Evolutionary conservation across 2,329 filamentous ascomycete genomes (phyloP).

Genomic region (Eurotiales sp.): DNA sequence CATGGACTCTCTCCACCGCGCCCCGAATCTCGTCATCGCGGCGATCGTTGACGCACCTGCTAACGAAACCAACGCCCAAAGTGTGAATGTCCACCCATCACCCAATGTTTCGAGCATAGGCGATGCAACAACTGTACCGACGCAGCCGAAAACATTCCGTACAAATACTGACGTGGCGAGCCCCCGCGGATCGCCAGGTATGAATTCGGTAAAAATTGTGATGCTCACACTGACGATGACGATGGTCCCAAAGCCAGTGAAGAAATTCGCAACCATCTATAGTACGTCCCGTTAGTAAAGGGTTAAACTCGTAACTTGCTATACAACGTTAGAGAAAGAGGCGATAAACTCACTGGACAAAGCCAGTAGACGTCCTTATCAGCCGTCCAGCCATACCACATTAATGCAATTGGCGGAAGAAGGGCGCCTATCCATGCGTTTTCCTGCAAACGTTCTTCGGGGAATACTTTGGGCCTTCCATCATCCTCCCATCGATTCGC

Average conservation of each 20-base stretch:
- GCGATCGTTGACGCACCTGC: neutral
- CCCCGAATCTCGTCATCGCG: neutral
- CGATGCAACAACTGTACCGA: conserved; percentile 4
- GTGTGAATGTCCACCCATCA: conserved; percentile 10
- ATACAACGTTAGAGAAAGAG: neutral
- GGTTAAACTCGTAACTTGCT: too few species aligned
- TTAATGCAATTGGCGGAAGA: neutral
- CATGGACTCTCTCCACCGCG: conserved; percentile 10
- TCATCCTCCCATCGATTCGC: conserved; percentile 5
- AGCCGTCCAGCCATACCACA: conserved; percentile 13
- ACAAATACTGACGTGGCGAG: conserved; percentile 7
- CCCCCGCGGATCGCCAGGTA: conserved; percentile 9
- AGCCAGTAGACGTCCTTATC: conserved; percentile 11
- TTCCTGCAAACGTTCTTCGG: conserved; percentile 11
- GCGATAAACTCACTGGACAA: conserved; percentile 4
- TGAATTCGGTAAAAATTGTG: conserved; percentile 11
- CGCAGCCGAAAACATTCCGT: conserved; percentile 8
- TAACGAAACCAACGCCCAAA: conserved; percentile 8
- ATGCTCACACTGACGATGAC: conserved; percentile 7
- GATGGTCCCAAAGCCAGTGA: conserved; percentile 10
- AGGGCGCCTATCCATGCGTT: conserved; percentile 1
- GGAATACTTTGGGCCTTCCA: conserved; percentile 2
- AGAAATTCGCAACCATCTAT: conserved; percentile 12
- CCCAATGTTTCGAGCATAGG: conserved; percentile 8
- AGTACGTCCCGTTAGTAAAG: neutral